Percentiles rank a stretch among this genome's conserved stretches.
Evolutionary conservation across 164 flowering plant genomes (phyloP).

Genomic region (Vitis labrusca): DNA sequence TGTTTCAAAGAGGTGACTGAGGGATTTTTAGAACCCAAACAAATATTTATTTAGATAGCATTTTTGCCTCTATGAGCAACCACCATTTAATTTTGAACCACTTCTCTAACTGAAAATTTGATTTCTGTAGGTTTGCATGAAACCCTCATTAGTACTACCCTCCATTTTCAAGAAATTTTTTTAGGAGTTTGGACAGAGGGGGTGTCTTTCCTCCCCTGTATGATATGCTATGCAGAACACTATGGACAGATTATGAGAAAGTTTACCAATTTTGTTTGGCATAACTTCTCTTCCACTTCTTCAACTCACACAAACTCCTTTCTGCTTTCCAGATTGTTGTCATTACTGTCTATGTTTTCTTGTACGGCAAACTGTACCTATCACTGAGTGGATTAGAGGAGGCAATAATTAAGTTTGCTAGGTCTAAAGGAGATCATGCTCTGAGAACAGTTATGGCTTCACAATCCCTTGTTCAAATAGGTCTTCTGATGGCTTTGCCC

Average conservation of each 20-base stretch:
- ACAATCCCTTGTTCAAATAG: constrained; percentile 89
- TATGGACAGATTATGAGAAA: too few relatives aligned
- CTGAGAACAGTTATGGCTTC: constrained; percentile 86
- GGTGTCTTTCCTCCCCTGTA: too few relatives aligned
- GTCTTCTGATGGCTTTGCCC: constrained; percentile 81
- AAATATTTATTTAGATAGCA: background rate
- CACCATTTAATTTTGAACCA: background rate
- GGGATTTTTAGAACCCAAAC: background rate
- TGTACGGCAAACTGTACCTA: constrained; percentile 85
- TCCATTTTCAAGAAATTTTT: too few relatives aligned
- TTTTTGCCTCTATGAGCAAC: background rate
- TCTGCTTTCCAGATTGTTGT: constrained; percentile 66
- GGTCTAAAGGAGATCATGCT: constrained; percentile 53
- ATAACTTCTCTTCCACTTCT: background rate
- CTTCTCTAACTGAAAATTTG: background rate
- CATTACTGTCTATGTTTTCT: constrained; percentile 71
- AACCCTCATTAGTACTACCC: too few relatives aligned
- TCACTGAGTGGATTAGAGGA: constrained; percentile 89
- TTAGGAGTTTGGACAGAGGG: too few relatives aligned
- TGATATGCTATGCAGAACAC: too few relatives aligned
- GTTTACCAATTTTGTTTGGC: background rate
- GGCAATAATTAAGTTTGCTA: constrained; percentile 59
- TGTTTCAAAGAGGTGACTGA: background rate
- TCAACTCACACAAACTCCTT: constrained; percentile 5
- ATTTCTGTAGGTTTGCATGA: background rate